Percentiles rank a stretch among this genome's conserved stretches.
phyloP scores from a whole-genome alignment of 2,329 filamentous ascomycete species.

The Calonectria montana region DNA sequence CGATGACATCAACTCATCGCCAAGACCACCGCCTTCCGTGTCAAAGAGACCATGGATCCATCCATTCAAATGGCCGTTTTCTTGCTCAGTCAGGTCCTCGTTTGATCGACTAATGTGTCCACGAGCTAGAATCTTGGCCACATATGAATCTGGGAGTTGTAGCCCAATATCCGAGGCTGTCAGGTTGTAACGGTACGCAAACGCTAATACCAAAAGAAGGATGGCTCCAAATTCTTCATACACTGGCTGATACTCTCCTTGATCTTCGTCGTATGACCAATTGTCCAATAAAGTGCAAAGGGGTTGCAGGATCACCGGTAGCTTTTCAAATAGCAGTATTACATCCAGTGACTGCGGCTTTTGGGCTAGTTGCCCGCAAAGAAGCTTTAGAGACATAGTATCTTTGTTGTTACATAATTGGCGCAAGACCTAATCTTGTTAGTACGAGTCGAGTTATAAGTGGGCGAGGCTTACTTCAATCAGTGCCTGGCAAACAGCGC shows the following conservation, averaged over 20 bases:
- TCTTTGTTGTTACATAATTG: constrained; percentile 79
- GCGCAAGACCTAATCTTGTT: constrained; percentile 67
- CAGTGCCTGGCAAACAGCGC: constrained; percentile 83
- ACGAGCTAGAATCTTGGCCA: constrained; percentile 72
- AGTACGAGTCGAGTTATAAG: neutral
- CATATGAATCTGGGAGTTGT: constrained; percentile 70
- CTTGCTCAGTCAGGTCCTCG: constrained; percentile 72
- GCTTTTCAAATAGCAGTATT: constrained; percentile 79
- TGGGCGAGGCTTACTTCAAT: constrained; percentile 66
- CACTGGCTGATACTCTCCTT: constrained; percentile 84
- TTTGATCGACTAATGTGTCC: constrained; percentile 67
- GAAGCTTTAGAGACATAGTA: constrained; percentile 81
- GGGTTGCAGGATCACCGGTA: constrained; percentile 76
- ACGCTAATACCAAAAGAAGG: constrained; percentile 77
- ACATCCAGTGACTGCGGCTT: constrained; percentile 80
- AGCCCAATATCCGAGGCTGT: constrained; percentile 73
- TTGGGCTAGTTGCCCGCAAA: constrained; percentile 79
- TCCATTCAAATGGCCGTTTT: constrained; percentile 73
- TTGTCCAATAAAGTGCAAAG: constrained; percentile 80
- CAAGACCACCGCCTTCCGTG: constrained; percentile 77
- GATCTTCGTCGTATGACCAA: constrained; percentile 86
- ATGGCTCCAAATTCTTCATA: constrained; percentile 89
- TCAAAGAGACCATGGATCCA: constrained; percentile 86
- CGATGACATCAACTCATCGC: constrained; percentile 83
- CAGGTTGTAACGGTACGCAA: constrained; percentile 80